Evolutionary conservation across 1,139 yeast species (phyloP).

Genomic region (Kurtzmaniella quercitrusa): DNA sequence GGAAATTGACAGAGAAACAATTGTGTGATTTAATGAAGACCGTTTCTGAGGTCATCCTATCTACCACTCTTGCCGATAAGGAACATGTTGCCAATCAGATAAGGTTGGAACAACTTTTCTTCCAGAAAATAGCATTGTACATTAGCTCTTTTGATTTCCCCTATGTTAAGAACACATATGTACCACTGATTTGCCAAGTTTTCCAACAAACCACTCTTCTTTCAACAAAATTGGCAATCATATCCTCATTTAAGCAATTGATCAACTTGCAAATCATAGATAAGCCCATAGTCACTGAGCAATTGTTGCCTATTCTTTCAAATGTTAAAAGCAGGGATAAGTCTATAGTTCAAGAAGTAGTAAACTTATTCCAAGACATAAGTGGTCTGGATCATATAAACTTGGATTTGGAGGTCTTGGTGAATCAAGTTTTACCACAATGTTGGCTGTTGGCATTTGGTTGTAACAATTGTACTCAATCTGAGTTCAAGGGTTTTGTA

Average conservation of each 20-base stretch:
- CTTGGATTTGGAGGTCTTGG: conserved; percentile 32
- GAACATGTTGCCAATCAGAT: conserved; percentile 22
- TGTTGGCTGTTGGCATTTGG: conserved; percentile 37
- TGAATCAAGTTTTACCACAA: conserved; percentile 37
- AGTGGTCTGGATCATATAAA: conserved; percentile 34
- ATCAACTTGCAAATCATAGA: conserved; percentile 62
- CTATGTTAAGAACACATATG: conserved; percentile 64
- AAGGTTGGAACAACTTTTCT: conserved; percentile 53
- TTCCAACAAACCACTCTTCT: conserved; percentile 82
- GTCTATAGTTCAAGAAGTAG: conserved; percentile 53
- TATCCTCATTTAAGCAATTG: conserved; percentile 59
- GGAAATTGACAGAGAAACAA: conserved; percentile 49
- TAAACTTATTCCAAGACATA: conserved; percentile 48
- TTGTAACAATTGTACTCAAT: conserved; percentile 36
- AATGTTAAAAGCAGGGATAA: conserved; percentile 77
- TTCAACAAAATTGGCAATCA: conserved; percentile 68
- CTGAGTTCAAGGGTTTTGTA: conserved; percentile 33
- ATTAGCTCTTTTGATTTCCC: conserved; percentile 62
- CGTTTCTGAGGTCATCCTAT: conserved; percentile 25
- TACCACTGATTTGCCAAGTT: conserved; percentile 67
- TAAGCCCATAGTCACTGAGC: conserved; percentile 67
- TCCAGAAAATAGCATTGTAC: conserved; percentile 42
- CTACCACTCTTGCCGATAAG: conserved; percentile 7
- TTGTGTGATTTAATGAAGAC: conserved; percentile 31
- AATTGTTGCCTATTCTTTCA: conserved; percentile 69